Base-by-base conservation (phyloP, 495 filamentous ascomycete species). In the Poronia punctata region DNA sequence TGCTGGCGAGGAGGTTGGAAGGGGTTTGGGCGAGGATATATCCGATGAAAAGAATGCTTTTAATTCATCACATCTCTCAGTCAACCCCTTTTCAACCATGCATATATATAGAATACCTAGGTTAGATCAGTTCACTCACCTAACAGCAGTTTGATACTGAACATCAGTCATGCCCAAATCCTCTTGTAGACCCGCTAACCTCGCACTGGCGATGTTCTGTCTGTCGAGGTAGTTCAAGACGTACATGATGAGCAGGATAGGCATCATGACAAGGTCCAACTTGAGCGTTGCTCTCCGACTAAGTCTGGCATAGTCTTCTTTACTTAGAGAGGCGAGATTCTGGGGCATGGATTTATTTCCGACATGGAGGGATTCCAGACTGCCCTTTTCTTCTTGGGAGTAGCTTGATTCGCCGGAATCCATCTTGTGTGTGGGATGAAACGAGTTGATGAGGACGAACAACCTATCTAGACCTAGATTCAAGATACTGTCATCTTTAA, bases 21-120 rank as follows among this genome's bases (percentile, higher is more conserved):
- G 43, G 47, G n/a, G 46, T 40, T 16, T 50, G 49, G 22, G 45
- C 45, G 26, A 38, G 36, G 20, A 50, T 49, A 48, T 73, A 75
- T n/a, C 62, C 69, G 24, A 74, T 68, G 36, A 75, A 75, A 12
- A 77, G 58, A 48, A 75, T 72, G 47, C 38, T 40, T 5, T 29
- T 19, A 8, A 22, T 24, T 24, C 8, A 36, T 8, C 27, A 14
- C 15, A 30, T 30, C 11, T n/a, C n/a, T n/a, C n/a, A n/a, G n/a
- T n/a, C n/a, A n/a, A n/a, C n/a, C n/a, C n/a, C n/a, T n/a, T n/a
- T n/a, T 32, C 46, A 41, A 18, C 35, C 44, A 21, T 51, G n/a
- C n/a, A n/a, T n/a, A n/a, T n/a, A n/a, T n/a, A n/a, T n/a, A n/a
- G n/a, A n/a, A n/a, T n/a, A n/a, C n/a, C n/a, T n/a, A n/a, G n/a